phyloP scores from a whole-genome alignment of 2,329 filamentous ascomycete species.

The Purpureocillium lavendulum region DNA sequence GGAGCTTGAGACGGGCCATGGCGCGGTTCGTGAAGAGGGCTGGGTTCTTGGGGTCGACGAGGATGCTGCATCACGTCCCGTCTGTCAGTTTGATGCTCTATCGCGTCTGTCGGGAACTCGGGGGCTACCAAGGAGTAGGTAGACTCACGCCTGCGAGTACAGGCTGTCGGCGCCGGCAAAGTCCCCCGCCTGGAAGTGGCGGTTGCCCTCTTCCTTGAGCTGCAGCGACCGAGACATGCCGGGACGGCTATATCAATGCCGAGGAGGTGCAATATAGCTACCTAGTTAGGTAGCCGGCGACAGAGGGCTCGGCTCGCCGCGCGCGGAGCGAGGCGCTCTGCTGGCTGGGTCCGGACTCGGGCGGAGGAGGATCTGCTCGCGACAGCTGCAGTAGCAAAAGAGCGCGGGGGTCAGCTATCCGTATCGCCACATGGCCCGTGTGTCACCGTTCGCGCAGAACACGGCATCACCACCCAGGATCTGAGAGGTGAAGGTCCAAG shows the following conservation, averaged over 20 bases:
- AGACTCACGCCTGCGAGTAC: conserved; percentile 62
- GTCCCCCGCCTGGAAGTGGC: conserved; percentile 55
- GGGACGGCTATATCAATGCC: neutral
- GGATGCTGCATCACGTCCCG: conserved; percentile 46
- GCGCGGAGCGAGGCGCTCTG: too few species aligned
- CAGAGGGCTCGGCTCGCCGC: too few species aligned
- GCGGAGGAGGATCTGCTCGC: too few species aligned
- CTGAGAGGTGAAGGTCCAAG: too few species aligned
- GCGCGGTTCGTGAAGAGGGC: conserved; percentile 85
- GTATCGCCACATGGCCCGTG: too few species aligned
- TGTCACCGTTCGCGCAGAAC: too few species aligned
- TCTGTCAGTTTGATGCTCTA: conserved; percentile 3
- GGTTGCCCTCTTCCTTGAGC: conserved; percentile 54
- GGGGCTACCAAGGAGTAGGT: neutral
- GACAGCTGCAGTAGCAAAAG: too few species aligned
- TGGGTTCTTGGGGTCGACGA: conserved; percentile 68
- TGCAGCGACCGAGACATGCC: conserved; percentile 26
- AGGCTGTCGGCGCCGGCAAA: conserved; percentile 57
- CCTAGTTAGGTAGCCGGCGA: too few species aligned
- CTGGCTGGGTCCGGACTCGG: too few species aligned
- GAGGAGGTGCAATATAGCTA: too few species aligned
- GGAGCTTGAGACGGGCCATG: conserved; percentile 69
- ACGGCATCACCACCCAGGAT: too few species aligned
- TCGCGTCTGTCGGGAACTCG: neutral
- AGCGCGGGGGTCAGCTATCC: too few species aligned